A percentile compares a stretch with the other conserved stretches of the same genome.
These are phyloP conservation scores for Hericium coralloides DNA, from an alignment of 768 basidiomycete genomes.

Conservation along the genomic window DNA sequence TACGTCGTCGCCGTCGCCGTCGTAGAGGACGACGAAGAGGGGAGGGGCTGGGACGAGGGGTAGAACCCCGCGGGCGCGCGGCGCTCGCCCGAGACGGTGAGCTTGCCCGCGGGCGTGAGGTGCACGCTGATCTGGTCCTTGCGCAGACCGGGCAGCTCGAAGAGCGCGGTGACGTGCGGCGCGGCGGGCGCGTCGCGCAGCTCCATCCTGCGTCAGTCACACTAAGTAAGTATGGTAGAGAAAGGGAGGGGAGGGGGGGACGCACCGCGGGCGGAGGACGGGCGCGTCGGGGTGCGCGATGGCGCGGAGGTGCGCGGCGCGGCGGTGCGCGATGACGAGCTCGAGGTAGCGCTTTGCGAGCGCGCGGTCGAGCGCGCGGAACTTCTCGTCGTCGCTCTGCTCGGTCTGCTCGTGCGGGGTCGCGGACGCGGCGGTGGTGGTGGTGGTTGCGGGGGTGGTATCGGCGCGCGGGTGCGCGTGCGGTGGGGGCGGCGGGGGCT, in stretches of 20 bases:
- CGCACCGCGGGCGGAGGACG: constrained; percentile 13
- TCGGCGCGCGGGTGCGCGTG: too few species aligned
- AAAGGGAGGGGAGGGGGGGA: neutral
- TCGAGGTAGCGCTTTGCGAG: constrained; percentile 9
- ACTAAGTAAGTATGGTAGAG: neutral
- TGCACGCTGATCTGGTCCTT: constrained; percentile 40
- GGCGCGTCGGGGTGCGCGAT: neutral
- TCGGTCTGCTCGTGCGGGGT: neutral
- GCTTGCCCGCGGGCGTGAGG: constrained; percentile 31
- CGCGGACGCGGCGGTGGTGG: neutral
- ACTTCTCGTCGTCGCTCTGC: neutral
- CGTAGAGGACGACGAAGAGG: neutral
- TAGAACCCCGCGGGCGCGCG: constrained; percentile 15
- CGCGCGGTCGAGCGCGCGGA: constrained; percentile 11
- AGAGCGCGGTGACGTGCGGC: constrained; percentile 39
- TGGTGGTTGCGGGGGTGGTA: neutral
- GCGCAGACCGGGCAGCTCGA: constrained; percentile 48
- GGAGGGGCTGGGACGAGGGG: constrained; percentile 1
- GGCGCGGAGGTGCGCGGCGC: constrained; percentile 1
- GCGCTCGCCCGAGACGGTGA: constrained; percentile 40
- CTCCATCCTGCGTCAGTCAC: constrained; percentile 28
- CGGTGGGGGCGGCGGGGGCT: neutral
- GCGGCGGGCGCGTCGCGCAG: constrained; percentile 33
- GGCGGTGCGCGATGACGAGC: constrained; percentile 12
- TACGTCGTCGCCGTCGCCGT: neutral